Conservation (phyloP, 345 rosid genomes). For the Populus davidiana region DNA sequence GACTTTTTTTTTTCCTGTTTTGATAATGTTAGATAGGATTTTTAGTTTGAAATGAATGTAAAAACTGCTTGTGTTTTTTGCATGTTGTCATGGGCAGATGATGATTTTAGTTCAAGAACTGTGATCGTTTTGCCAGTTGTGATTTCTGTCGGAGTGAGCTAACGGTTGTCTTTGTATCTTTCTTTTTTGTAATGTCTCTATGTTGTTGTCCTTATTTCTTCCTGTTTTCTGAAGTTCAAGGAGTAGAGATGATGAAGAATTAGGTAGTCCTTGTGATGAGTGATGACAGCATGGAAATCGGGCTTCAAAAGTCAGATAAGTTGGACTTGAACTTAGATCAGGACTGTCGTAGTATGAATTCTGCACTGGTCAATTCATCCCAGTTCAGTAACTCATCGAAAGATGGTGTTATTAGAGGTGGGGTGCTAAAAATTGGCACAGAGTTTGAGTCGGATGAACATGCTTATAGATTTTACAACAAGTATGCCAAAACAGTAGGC, state of each 20-base stretch:
- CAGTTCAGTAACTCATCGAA: slow-evolving; percentile 15
- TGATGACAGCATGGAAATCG: slow-evolving; percentile 16
- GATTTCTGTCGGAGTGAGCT: neutral
- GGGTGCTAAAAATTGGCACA: slow-evolving; percentile 22
- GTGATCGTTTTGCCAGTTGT: no score
- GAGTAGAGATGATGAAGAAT: slow-evolving; percentile 19
- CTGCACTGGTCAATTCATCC: slow-evolving; percentile 5
- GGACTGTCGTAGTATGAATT: slow-evolving; percentile 18
- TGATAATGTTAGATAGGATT: no score
- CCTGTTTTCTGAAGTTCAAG: slow-evolving; percentile 23
- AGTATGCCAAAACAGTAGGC: slow-evolving; percentile 22
- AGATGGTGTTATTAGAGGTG: slow-evolving; percentile 10
- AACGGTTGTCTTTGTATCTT: neutral
- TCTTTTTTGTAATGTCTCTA: neutral
- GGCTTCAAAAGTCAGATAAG: slow-evolving; percentile 18
- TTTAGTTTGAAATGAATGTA: no score
- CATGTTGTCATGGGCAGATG: no score
- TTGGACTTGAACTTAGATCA: slow-evolving; percentile 37
- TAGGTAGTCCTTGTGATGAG: slow-evolving; percentile 9
- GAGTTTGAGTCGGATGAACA: slow-evolving; percentile 34
- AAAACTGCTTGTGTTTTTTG: no score
- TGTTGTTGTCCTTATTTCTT: neutral
- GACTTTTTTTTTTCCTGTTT: no score
- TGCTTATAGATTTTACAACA: slow-evolving; percentile 27
- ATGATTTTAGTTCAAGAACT: no score